phyloP scores from a whole-genome alignment of 352 stramenopile genomes.

The Phytophthora podocarpi region DNA sequence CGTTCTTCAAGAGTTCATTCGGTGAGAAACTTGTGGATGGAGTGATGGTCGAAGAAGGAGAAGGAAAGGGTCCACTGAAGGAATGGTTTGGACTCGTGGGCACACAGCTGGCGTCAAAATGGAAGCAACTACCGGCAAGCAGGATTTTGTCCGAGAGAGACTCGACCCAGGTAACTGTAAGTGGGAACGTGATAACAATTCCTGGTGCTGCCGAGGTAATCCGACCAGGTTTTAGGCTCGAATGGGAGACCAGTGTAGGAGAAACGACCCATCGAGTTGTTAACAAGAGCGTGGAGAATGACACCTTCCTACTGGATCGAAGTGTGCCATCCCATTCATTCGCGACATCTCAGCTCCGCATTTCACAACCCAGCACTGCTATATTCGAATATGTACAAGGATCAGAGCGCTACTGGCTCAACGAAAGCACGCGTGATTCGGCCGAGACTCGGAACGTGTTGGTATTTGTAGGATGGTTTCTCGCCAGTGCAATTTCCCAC shows the following conservation, averaged over 20 bases:
- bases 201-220: constrained; percentile 23
- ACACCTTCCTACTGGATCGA: constrained; percentile 57
- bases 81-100: constrained; percentile 71
- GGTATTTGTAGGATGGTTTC: constrained; percentile 65
- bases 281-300: constrained; percentile 49
- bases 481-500: constrained; percentile 59
- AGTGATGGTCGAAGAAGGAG: constrained; percentile 69
- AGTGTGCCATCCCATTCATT: constrained; percentile 45
- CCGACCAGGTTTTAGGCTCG: constrained; percentile 43
- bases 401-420: constrained; percentile 72
- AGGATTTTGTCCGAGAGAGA: not conserved
- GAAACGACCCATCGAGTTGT: constrained; percentile 47
- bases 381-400: constrained; percentile 65
- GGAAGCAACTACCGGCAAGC: constrained; percentile 33
- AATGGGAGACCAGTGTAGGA: constrained; percentile 29
- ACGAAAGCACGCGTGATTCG: constrained; percentile 41
- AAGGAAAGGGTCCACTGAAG: constrained; percentile 75
- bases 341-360: constrained; percentile 37
- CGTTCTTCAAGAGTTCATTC: constrained; percentile 72
- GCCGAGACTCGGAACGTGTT: constrained; percentile 40
- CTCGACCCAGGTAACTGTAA: constrained; percentile 39
- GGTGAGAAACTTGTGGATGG: constrained; percentile 71
- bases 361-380: constrained; percentile 46
- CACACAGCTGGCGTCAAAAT: constrained; percentile 47
- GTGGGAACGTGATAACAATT: constrained; percentile 57